Evolutionary conservation across 1,139 yeast species (phyloP).

Genomic region (Candida sp.): DNA sequence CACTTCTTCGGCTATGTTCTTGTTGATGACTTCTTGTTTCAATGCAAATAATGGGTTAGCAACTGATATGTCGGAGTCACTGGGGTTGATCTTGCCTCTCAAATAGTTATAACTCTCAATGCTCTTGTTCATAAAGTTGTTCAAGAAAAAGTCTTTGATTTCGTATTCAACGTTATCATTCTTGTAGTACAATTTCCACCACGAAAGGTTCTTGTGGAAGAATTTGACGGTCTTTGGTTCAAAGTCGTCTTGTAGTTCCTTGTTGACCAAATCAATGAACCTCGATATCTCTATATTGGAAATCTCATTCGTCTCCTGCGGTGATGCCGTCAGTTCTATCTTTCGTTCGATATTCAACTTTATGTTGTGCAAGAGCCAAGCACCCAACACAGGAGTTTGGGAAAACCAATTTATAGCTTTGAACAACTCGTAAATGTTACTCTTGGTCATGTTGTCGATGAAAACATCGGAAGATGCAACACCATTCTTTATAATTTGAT

Average conservation of each 20-base stretch:
- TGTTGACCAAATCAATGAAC: slow-evolving; percentile 38
- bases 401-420: slow-evolving; percentile 37
- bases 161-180: slow-evolving; percentile 53
- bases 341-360: slow-evolving; percentile 10
- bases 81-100: slow-evolving; percentile 40
- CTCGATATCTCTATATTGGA: slow-evolving; percentile 24
- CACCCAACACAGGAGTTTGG: slow-evolving; percentile 23
- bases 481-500: slow-evolving; percentile 32
- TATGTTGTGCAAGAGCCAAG: slow-evolving; percentile 31
- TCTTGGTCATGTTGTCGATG: slow-evolving; percentile 31
- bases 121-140: slow-evolving; percentile 41
- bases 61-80: slow-evolving; percentile 8
- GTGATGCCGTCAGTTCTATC: slow-evolving; percentile 2
- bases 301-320: slow-evolving; percentile 8
- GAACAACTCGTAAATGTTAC: slow-evolving; percentile 40
- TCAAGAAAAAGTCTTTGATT: slow-evolving; percentile 41
- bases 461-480: slow-evolving; percentile 36
- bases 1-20: slow-evolving; percentile 32
- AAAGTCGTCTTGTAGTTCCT: slow-evolving; percentile 40
- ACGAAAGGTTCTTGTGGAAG: slow-evolving; percentile 34
- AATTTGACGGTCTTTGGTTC: slow-evolving; percentile 34
- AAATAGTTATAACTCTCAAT: slow-evolving; percentile 43
- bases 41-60: slow-evolving; percentile 37
- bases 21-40: slow-evolving; percentile 33
- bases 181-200: slow-evolving; percentile 50